These are phyloP conservation scores for Phytophthora constricta DNA, from an alignment of 352 stramenopile species.

Conservation along the genomic window DNA sequence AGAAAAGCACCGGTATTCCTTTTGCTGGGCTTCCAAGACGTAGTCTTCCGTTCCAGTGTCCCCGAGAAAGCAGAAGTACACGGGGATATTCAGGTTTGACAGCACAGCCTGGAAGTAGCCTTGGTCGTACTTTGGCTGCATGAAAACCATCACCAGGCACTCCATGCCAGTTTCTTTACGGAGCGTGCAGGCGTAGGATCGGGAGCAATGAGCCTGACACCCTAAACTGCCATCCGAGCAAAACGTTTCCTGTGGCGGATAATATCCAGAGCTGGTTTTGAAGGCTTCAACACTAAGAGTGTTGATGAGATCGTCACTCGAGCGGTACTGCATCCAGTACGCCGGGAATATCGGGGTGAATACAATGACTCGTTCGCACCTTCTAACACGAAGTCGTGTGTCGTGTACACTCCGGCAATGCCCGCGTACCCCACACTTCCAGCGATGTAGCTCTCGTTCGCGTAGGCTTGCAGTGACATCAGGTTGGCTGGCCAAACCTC, in stretches of 20 bases:
- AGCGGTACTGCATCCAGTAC: slow-evolving; percentile 54
- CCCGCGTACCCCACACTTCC: slow-evolving; percentile 40
- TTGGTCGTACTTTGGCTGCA: slow-evolving; percentile 34
- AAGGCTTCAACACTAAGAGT: slow-evolving; percentile 12
- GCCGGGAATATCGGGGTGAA: slow-evolving; percentile 28
- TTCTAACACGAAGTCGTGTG: slow-evolving; percentile 36
- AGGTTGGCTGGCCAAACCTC: slow-evolving; percentile 41
- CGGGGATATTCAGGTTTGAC: slow-evolving; percentile 45
- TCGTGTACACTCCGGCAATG: slow-evolving; percentile 49
- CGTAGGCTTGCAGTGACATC: slow-evolving; percentile 17
- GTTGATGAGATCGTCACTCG: slow-evolving; percentile 39
- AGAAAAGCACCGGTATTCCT: slow-evolving; percentile 41
- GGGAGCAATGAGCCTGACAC: slow-evolving; percentile 48
- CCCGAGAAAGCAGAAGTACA: slow-evolving; percentile 55
- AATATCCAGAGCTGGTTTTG: slow-evolving; percentile 24
- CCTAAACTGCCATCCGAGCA: slow-evolving; percentile 40
- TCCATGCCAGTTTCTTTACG: slow-evolving; percentile 34
- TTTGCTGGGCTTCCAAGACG: slow-evolving; percentile 26
- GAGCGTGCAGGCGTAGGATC: slow-evolving; percentile 39
- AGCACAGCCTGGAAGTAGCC: slow-evolving; percentile 42
- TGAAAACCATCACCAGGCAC: slow-evolving; percentile 49
- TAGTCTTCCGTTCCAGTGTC: slow-evolving; percentile 17
- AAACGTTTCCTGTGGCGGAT: slow-evolving; percentile 14
- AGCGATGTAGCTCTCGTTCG: slow-evolving; percentile 35
- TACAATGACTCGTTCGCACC: slow-evolving; percentile 21